phyloP scores from a whole-genome alignment of 2,329 filamentous ascomycete genomes.

The Claviceps pusilla region DNA sequence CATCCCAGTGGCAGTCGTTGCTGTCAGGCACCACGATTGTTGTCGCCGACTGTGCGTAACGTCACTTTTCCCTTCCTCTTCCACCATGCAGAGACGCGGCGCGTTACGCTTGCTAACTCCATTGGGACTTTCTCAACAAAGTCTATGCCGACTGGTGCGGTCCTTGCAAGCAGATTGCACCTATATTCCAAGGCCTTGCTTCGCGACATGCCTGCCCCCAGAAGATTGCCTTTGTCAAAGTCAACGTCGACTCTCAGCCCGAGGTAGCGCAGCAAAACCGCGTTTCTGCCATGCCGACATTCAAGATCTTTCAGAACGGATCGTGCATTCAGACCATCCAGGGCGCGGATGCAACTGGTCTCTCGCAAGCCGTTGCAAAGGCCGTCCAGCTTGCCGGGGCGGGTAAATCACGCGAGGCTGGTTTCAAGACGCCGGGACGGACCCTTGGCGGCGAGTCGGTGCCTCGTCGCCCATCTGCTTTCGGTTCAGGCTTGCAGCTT shows the following conservation, averaged over 20 bases:
- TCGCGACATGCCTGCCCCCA: constrained; percentile 11
- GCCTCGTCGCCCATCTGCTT: constrained; percentile 8
- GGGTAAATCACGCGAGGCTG: constrained; percentile 26
- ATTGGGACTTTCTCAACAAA: constrained; percentile 56
- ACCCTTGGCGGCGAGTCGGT: constrained; percentile 34
- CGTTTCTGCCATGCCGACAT: constrained; percentile 83
- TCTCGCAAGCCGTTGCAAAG: constrained; percentile 64
- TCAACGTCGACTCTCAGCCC: constrained; percentile 13
- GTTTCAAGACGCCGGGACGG: constrained; percentile 40
- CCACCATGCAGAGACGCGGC: not conserved
- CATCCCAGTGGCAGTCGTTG: constrained; percentile 55
- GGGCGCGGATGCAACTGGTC: constrained; percentile 64
- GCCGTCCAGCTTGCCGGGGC: constrained; percentile 38
- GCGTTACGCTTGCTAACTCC: not conserved
- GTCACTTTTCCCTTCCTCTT: not conserved
- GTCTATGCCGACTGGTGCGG: constrained; percentile 37
- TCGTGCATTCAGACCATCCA: constrained; percentile 59
- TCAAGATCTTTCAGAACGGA: constrained; percentile 74
- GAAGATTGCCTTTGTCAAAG: constrained; percentile 10
- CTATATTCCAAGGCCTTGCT: constrained; percentile 36
- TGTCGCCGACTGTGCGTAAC: constrained; percentile 70
- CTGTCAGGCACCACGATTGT: constrained; percentile 64
- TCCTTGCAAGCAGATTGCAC: constrained; percentile 33
- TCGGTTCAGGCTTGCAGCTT: constrained; percentile 18
- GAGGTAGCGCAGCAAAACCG: constrained; percentile 48